A percentile compares a stretch with the other conserved stretches of the same genome.
These are phyloP conservation scores for Wallacemonas sp. DNA, from an alignment of 208 protist genomes.

Conservation along the genomic window DNA sequence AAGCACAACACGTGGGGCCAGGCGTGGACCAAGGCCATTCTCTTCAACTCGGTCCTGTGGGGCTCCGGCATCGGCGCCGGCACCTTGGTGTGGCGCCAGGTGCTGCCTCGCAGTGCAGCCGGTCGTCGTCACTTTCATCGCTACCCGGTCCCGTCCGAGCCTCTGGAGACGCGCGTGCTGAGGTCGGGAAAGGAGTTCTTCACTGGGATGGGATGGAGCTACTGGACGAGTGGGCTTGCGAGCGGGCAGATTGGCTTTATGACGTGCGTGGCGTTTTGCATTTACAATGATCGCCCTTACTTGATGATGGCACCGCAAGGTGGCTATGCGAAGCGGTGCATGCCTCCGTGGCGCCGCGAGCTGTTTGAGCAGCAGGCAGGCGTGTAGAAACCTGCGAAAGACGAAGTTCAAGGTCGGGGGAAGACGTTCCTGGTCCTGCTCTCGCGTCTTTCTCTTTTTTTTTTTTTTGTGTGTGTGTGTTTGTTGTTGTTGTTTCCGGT, in stretches of 20 bases:
- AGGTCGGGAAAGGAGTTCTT: conserved; percentile 62
- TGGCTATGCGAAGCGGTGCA: conserved; percentile 68
- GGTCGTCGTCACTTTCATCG: conserved; percentile 76
- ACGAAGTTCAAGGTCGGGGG: not conserved
- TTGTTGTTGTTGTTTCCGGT: too few relatives aligned
- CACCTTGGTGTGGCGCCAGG: conserved; percentile 72
- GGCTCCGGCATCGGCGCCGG: conserved; percentile 41
- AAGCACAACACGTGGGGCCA: conserved; percentile 83
- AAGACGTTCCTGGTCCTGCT: too few relatives aligned
- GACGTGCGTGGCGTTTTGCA: conserved; percentile 66
- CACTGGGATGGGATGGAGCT: conserved; percentile 84
- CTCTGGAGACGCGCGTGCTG: conserved; percentile 73
- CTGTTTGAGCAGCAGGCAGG: conserved; percentile 57
- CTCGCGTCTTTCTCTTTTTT: too few relatives aligned
- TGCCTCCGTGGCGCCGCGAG: conserved; percentile 79
- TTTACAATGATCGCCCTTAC: conserved; percentile 69
- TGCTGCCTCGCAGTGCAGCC: conserved; percentile 42
- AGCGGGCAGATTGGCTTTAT: conserved; percentile 73
- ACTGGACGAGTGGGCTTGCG: conserved; percentile 75
- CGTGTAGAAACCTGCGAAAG: not conserved
- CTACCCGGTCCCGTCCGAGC: conserved; percentile 73
- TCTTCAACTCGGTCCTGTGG: conserved; percentile 72
- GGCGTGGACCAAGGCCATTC: conserved; percentile 83
- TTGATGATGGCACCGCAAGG: conserved; percentile 86
- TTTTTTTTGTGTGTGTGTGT: too few relatives aligned